Conservation (phyloP, 306 rosid genomes). For the Amphicarpaea edgeworthii region DNA sequence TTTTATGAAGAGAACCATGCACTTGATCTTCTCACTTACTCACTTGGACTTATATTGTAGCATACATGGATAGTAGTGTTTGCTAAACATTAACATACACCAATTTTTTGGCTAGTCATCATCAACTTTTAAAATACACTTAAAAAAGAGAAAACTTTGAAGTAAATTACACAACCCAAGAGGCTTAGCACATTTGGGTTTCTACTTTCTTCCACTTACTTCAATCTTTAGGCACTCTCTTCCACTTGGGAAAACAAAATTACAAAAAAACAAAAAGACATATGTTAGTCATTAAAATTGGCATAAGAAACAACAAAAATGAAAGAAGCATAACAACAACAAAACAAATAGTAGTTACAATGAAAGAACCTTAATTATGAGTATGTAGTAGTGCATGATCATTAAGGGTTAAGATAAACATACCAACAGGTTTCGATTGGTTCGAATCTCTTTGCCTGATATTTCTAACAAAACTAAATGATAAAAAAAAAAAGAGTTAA, state of each 20-base stretch:
- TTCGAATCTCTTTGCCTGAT: no score
- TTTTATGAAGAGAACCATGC: neutral
- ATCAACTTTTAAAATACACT: neutral
- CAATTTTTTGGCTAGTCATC: neutral
- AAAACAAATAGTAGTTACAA: neutral
- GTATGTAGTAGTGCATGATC: slow-evolving; percentile 12
- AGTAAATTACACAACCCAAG: neutral
- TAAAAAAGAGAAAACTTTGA: slow-evolving; percentile 4
- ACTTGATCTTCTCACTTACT: neutral
- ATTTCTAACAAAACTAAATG: no score
- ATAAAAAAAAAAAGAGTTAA: no score
- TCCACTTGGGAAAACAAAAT: neutral
- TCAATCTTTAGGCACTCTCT: neutral
- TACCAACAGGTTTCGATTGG: no score
- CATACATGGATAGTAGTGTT: neutral
- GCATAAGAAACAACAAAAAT: neutral
- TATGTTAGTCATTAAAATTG: slow-evolving; percentile 15
- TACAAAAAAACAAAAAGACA: neutral
- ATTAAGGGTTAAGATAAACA: no score
- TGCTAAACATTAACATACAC: neutral
- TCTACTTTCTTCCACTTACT: neutral
- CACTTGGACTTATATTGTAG: neutral
- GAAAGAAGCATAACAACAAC: slow-evolving; percentile 4
- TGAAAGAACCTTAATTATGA: slow-evolving; percentile 33
- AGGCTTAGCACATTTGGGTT: neutral